Percentiles rank a stretch among this genome's conserved stretches.
Conservation (phyloP, 192 early-diverging fungal genomes). For the Glomus cerebriforme region DNA sequence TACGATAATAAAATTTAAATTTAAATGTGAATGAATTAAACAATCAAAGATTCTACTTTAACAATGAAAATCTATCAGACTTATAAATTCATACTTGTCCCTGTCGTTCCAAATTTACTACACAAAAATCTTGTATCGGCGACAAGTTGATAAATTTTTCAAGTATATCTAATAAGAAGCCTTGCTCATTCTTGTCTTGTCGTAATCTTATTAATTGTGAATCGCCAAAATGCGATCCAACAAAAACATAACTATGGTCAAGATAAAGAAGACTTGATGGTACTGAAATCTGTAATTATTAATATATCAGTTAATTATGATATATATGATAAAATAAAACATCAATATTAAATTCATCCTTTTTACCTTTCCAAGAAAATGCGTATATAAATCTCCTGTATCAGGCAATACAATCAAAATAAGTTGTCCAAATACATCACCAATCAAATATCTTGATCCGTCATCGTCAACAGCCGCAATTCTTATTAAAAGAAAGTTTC, state of each 20-base stretch:
- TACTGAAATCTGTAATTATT: constrained; percentile 51
- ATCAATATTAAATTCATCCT: constrained; percentile 12
- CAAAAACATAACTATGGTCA: constrained; percentile 66
- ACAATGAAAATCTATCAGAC: background rate
- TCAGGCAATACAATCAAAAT: constrained; percentile 55
- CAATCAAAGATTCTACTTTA: background rate
- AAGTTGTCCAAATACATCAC: constrained; percentile 66
- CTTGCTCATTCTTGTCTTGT: constrained; percentile 45
- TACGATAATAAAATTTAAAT: background rate
- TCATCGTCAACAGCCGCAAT: constrained; percentile 52
- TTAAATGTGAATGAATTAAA: no score
- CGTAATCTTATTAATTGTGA: constrained; percentile 74
- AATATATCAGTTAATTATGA: constrained; percentile 22
- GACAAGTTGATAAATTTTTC: constrained; percentile 73
- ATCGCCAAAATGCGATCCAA: constrained; percentile 88
- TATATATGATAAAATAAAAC: background rate
- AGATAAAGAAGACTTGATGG: constrained; percentile 70
- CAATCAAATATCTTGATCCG: constrained; percentile 64
- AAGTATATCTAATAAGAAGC: constrained; percentile 58
- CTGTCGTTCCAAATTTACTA: constrained; percentile 75
- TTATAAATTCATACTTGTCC: constrained; percentile 44
- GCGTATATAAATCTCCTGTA: constrained; percentile 38
- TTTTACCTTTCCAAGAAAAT: constrained; percentile 55
- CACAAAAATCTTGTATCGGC: constrained; percentile 83
- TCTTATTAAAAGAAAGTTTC: background rate